Evolutionary conservation across 2,329 filamentous ascomycete genomes (phyloP).

Genomic region (Aspergillus sojae): DNA sequence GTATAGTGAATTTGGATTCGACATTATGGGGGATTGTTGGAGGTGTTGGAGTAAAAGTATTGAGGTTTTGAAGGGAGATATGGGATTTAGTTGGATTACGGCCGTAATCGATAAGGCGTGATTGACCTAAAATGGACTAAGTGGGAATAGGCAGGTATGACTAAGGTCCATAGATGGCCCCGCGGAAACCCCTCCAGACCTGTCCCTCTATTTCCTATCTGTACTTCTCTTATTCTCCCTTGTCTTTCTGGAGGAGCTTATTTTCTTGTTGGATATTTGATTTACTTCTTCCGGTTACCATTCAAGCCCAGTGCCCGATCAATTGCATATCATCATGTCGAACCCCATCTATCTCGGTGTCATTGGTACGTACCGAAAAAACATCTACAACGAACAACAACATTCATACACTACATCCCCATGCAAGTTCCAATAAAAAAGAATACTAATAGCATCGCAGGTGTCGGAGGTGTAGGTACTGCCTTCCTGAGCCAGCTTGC

Average conservation of each 20-base stretch:
- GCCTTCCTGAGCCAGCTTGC: slow-evolving; percentile 84
- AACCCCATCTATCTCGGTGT: slow-evolving; percentile 47
- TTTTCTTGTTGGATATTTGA: not conserved
- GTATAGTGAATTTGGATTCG: slow-evolving; percentile 60
- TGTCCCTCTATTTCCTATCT: no score
- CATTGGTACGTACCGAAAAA: slow-evolving; percentile 34
- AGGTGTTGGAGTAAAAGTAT: not conserved
- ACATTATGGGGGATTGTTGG: slow-evolving; percentile 9
- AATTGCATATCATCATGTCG: slow-evolving; percentile 29
- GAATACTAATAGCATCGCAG: slow-evolving; percentile 48
- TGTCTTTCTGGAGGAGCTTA: not conserved
- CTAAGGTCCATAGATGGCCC: slow-evolving; percentile 2
- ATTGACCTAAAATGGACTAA: not conserved
- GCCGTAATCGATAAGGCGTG: not conserved
- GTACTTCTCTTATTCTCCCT: not conserved
- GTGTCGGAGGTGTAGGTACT: slow-evolving; percentile 90
- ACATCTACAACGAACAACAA: slow-evolving; percentile 1
- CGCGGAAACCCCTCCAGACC: not conserved
- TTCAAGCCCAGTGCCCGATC: not conserved
- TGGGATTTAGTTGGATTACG: not conserved
- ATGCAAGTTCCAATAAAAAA: not conserved
- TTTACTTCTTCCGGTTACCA: slow-evolving; percentile 1
- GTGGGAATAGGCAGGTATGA: not conserved
- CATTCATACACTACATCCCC: not conserved
- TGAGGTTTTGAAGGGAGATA: not conserved